Percentiles rank a stretch among this genome's conserved stretches.
These are phyloP conservation scores for Cryptococcus hybrid DNA, from an alignment of 1,284 basidiomycete species.

Conservation along the genomic window DNA sequence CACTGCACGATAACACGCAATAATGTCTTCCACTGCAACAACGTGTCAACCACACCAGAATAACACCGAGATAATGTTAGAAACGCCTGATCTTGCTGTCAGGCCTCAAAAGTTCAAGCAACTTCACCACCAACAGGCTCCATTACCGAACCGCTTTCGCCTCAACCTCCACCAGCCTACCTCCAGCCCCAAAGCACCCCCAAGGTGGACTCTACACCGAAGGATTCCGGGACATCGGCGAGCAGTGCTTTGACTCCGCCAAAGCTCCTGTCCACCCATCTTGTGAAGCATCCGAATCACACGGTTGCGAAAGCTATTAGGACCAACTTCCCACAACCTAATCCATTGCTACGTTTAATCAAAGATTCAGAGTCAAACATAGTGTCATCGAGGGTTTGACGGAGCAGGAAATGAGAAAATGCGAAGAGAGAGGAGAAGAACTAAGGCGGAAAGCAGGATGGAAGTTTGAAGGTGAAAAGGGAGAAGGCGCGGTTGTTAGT, in stretches of 20 bases:
- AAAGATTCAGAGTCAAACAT: conserved; percentile 46
- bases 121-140: too few relatives aligned
- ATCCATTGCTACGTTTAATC: conserved; percentile 37
- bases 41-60: too few relatives aligned
- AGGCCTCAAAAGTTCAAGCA: too few relatives aligned
- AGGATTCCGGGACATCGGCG: not conserved
- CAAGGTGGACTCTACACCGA: not conserved
- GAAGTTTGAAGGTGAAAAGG: conserved; percentile 40
- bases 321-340: conserved; percentile 38
- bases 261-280: conserved; percentile 35
- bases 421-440: conserved; percentile 30
- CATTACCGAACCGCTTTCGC: not conserved
- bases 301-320: conserved; percentile 34
- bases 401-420: conserved; percentile 29
- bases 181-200: not conserved
- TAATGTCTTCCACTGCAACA: too few relatives aligned
- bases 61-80: too few relatives aligned
- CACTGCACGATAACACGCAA: too few relatives aligned
- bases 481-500: conserved; percentile 38
- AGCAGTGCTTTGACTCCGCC: not conserved
- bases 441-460: conserved; percentile 44
- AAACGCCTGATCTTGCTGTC: too few relatives aligned
- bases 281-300: conserved; percentile 36
- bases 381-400: conserved; percentile 47
- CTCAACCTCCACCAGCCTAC: not conserved